A percentile compares a stretch with the other conserved stretches of the same genome.
Evolutionary conservation across 768 basidiomycete species (phyloP).

Genomic region (Termitomyces sp.): DNA sequence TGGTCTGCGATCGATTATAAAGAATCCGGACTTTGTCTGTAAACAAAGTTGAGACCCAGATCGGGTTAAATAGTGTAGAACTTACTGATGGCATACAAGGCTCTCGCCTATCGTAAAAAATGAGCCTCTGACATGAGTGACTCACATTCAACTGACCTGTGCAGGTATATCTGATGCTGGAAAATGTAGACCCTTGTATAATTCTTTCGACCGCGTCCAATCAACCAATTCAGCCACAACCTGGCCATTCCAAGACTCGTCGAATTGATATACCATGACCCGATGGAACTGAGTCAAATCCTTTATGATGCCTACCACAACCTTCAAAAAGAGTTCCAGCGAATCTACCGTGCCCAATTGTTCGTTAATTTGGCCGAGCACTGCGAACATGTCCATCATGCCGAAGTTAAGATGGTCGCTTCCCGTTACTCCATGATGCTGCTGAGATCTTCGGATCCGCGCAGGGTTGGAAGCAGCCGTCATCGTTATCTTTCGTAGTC

Average conservation of each 20-base stretch:
- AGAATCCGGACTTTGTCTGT: constrained; percentile 72
- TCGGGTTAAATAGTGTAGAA: neutral
- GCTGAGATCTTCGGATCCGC: constrained; percentile 4
- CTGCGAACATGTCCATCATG: constrained; percentile 78
- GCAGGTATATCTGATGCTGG: constrained; percentile 66
- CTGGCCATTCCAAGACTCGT: constrained; percentile 74
- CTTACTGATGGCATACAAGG: constrained; percentile 63
- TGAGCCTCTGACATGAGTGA: neutral
- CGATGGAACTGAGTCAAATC: constrained; percentile 81
- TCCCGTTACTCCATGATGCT: constrained; percentile 12
- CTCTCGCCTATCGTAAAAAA: constrained; percentile 44
- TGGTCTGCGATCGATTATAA: constrained; percentile 67
- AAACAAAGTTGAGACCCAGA: neutral
- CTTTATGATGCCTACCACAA: constrained; percentile 65
- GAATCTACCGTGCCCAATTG: constrained; percentile 64
- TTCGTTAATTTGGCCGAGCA: constrained; percentile 77
- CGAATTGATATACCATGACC: constrained; percentile 78
- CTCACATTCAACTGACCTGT: constrained; percentile 33
- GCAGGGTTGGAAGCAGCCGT: constrained; percentile 7
- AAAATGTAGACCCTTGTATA: constrained; percentile 70
- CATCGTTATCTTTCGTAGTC: constrained; percentile 46
- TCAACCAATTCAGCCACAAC: constrained; percentile 78
- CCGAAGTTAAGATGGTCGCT: constrained; percentile 29
- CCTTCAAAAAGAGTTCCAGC: constrained; percentile 63
- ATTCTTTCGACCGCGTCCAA: constrained; percentile 66